Conservation (phyloP, 495 filamentous ascomycete species). For the Penicillium canariense region DNA sequence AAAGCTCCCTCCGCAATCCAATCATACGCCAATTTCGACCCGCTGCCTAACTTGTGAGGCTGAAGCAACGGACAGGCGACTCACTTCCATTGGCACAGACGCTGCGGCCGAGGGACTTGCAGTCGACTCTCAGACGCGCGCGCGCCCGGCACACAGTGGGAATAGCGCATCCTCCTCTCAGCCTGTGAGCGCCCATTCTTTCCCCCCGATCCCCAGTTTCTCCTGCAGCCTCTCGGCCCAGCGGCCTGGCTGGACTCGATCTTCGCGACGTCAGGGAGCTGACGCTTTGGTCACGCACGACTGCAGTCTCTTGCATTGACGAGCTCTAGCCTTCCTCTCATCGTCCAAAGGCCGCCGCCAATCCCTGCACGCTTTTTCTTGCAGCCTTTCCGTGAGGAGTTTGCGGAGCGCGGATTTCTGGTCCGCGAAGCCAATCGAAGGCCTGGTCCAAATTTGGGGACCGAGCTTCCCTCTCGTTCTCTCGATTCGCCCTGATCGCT, state of each 20-base stretch:
- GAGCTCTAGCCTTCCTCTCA: slow-evolving; percentile 2
- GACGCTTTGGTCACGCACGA: slow-evolving; percentile 21
- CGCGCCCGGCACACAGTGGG: slow-evolving; percentile 27
- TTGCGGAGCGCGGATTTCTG: not conserved
- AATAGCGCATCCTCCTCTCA: slow-evolving; percentile 9
- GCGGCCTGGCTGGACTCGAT: slow-evolving; percentile 26
- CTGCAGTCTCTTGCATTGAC: slow-evolving; percentile 18
- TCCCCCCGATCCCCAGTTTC: slow-evolving; percentile 19
- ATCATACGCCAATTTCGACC: slow-evolving; percentile 3
- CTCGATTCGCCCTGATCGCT: not conserved
- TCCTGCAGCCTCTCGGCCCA: slow-evolving; percentile 29
- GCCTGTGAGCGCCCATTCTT: slow-evolving; percentile 30
- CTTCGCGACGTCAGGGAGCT: slow-evolving; percentile 4
- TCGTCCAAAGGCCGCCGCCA: not conserved
- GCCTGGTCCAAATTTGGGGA: not conserved
- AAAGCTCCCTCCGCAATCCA: slow-evolving; percentile 1
- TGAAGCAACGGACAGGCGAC: slow-evolving; percentile 24
- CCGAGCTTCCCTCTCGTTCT: slow-evolving; percentile 15
- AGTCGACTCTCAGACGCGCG: slow-evolving; percentile 22
- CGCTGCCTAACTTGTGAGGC: slow-evolving; percentile 48
- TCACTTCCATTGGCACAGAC: slow-evolving; percentile 26
- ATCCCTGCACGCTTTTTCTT: not conserved
- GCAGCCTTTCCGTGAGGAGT: slow-evolving; percentile 13
- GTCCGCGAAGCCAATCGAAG: not conserved
- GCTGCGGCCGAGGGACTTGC: slow-evolving; percentile 15